Evolutionary conservation across 2,329 filamentous ascomycete species (phyloP).

Genomic region (Penicillium concentricum): DNA sequence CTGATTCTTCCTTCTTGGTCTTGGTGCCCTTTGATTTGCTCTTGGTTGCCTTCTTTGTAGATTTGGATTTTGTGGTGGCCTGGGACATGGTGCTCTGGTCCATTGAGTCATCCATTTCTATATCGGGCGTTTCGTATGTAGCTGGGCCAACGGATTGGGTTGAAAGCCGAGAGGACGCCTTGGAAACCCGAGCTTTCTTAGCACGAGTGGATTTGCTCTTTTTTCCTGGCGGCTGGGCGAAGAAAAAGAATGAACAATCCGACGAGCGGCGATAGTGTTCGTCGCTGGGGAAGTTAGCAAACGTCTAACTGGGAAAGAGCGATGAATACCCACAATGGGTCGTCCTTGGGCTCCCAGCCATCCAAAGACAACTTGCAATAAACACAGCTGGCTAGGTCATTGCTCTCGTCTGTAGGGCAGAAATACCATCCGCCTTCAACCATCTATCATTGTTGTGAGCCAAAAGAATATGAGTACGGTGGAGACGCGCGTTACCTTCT

Average conservation of each 20-base stretch:
- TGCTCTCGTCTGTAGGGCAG: slow-evolving; percentile 76
- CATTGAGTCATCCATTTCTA: slow-evolving; percentile 53
- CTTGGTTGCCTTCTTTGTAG: slow-evolving; percentile 45
- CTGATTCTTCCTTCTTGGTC: slow-evolving; percentile 40
- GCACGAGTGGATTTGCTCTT: slow-evolving; percentile 57
- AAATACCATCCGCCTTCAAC: slow-evolving; percentile 93
- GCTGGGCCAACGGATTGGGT: slow-evolving; percentile 49
- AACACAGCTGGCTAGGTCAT: slow-evolving; percentile 86
- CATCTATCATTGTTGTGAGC: slow-evolving; percentile 55
- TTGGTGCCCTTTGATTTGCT: slow-evolving; percentile 38
- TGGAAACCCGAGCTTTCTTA: slow-evolving; percentile 62
- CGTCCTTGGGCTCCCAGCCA: slow-evolving; percentile 90
- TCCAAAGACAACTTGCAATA: slow-evolving; percentile 90
- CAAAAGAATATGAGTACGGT: slow-evolving; percentile 8
- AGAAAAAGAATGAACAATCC: slow-evolving; percentile 77
- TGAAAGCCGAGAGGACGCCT: slow-evolving; percentile 63
- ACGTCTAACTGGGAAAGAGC: slow-evolving; percentile 14
- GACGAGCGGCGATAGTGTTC: slow-evolving; percentile 81
- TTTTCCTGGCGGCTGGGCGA: slow-evolving; percentile 54
- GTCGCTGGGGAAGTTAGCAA: slow-evolving; percentile 54
- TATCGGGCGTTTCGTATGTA: slow-evolving; percentile 45
- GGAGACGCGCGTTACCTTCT: slow-evolving; percentile 64
- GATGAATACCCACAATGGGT: slow-evolving; percentile 67
- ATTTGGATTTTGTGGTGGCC: slow-evolving; percentile 53
- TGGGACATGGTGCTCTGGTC: slow-evolving; percentile 56